These are phyloP conservation scores for Xylaria venustula DNA, from an alignment of 495 filamentous ascomycete species.

Conservation along the genomic window DNA sequence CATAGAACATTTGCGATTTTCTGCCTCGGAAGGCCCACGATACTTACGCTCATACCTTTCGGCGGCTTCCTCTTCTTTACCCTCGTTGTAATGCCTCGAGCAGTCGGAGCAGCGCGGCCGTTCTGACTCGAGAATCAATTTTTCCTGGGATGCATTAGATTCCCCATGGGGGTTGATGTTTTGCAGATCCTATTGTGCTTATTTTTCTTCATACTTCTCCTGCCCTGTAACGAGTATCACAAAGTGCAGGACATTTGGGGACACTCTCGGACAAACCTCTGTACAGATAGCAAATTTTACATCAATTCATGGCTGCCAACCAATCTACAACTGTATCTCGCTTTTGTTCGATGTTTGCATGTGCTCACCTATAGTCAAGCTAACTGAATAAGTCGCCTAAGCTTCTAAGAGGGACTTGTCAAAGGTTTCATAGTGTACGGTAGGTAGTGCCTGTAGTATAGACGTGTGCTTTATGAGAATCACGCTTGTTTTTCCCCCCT, in stretches of 20 bases:
- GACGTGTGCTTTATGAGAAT: too few species aligned
- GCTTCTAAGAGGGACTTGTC: too few species aligned
- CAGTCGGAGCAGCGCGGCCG: slow-evolving; percentile 36
- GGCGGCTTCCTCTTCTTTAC: slow-evolving; percentile 46
- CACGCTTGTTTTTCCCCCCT: too few species aligned
- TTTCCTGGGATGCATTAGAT: slow-evolving; percentile 8
- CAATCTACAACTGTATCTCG: slow-evolving; percentile 1
- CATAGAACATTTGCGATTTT: slow-evolving; percentile 14
- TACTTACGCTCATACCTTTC: slow-evolving; percentile 15
- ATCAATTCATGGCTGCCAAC: slow-evolving; percentile 31
- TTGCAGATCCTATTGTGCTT: slow-evolving; percentile 24
- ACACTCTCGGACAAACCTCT: slow-evolving; percentile 25
- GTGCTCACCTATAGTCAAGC: too few species aligned
- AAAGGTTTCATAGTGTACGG: too few species aligned
- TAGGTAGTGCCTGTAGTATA: too few species aligned
- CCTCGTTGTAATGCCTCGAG: slow-evolving; percentile 54
- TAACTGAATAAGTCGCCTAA: too few species aligned
- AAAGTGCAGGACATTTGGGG: slow-evolving; percentile 41
- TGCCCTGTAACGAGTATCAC: slow-evolving; percentile 12
- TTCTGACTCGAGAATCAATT: slow-evolving; percentile 30
- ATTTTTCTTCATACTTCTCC: slow-evolving; percentile 18
- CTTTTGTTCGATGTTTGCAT: too few species aligned
- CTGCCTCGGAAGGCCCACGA: slow-evolving; percentile 24
- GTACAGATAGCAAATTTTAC: slow-evolving; percentile 29
- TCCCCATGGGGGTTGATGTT: not conserved